Conservation (phyloP, 805 yeast species). For the Candida boleticola region DNA sequence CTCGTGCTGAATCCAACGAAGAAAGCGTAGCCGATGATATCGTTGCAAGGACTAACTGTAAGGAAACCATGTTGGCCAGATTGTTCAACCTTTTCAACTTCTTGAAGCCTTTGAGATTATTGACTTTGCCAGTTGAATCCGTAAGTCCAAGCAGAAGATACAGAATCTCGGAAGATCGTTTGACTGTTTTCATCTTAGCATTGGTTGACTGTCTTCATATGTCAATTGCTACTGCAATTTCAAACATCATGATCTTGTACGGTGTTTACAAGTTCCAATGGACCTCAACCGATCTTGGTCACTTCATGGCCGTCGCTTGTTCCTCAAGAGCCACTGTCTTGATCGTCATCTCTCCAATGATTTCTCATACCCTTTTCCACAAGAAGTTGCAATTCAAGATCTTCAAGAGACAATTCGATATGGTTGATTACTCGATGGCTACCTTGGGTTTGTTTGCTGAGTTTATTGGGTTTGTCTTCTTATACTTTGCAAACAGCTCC, state of each 20-base stretch:
- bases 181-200: constrained; percentile 48
- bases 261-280: constrained; percentile 54
- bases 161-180: constrained; percentile 15
- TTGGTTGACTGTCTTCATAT: constrained; percentile 40
- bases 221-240: constrained; percentile 36
- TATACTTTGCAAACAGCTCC: constrained; percentile 27
- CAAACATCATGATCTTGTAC: constrained; percentile 47
- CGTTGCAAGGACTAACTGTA: neutral
- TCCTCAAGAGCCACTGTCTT: constrained; percentile 48
- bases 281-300: constrained; percentile 54
- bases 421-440: constrained; percentile 43
- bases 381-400: constrained; percentile 26
- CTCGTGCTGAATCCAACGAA: no score
- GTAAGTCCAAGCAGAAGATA: constrained; percentile 18
- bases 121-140: constrained; percentile 50
- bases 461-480: constrained; percentile 31
- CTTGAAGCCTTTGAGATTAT: constrained; percentile 48
- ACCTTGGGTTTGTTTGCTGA: constrained; percentile 39
- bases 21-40: no score
- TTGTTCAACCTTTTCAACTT: constrained; percentile 16
- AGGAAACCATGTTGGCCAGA: neutral
- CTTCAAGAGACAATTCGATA: constrained; percentile 47
- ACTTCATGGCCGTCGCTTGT: constrained; percentile 52
- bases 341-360: constrained; percentile 50
- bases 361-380: constrained; percentile 36